Conservation (phyloP, 2,329 filamentous ascomycete species). For the Alternaria brassicae region DNA sequence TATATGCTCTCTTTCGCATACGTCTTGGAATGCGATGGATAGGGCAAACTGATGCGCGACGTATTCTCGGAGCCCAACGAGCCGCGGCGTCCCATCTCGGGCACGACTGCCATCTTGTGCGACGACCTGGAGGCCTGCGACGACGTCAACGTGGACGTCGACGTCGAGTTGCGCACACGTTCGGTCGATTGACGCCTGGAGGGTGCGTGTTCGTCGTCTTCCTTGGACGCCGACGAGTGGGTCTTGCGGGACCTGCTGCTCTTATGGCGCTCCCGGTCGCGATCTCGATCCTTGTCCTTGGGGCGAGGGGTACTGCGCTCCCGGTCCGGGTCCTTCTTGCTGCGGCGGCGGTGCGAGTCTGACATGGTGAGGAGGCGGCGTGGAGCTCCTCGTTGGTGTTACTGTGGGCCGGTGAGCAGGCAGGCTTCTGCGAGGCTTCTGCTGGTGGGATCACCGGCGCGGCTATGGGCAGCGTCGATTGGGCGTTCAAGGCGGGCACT, state of each 20-base stretch:
- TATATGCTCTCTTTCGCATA: slow-evolving; percentile 87
- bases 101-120: slow-evolving; percentile 52
- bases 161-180: slow-evolving; percentile 37
- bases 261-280: slow-evolving; percentile 37
- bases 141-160: slow-evolving; percentile 22
- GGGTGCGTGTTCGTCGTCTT: slow-evolving; percentile 32
- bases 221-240: slow-evolving; percentile 40
- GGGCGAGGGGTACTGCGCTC: slow-evolving; percentile 34
- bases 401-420: slow-evolving; percentile 24
- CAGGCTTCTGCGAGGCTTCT: slow-evolving; percentile 18
- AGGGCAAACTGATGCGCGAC: slow-evolving; percentile 63
- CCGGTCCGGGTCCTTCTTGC: slow-evolving; percentile 42
- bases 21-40: slow-evolving; percentile 85
- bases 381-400: slow-evolving; percentile 28
- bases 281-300: slow-evolving; percentile 36
- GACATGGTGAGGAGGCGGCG: slow-evolving; percentile 34
- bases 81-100: slow-evolving; percentile 56
- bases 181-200: slow-evolving; percentile 35
- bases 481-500: slow-evolving; percentile 31
- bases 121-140: slow-evolving; percentile 35
- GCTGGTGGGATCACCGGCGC: slow-evolving; percentile 36
- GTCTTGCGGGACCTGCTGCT: slow-evolving; percentile 40
- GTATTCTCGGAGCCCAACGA: slow-evolving; percentile 46
- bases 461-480: slow-evolving; percentile 41
- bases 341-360: slow-evolving; percentile 47